Base-by-base conservation (phyloP, 495 filamentous ascomycete genomes). In the Acidomyces sp. region DNA sequence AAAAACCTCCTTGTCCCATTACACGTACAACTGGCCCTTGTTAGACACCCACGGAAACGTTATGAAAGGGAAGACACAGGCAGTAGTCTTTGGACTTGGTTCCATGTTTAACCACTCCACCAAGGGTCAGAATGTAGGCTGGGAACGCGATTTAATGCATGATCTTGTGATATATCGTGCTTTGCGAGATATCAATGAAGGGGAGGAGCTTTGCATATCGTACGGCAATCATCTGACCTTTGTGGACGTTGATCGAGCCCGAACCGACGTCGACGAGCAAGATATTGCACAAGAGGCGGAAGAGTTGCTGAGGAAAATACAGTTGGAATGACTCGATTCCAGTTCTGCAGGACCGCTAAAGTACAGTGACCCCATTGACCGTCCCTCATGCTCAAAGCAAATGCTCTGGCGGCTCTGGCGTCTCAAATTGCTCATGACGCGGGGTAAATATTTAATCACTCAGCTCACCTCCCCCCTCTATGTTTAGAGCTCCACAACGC, bases 21-120 rank as follows among this genome's bases (percentile, higher is more conserved):
- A 77, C 47, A 75, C 67, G 23, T 76, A 73, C 51, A 66, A 65
- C 46, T 63, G 64, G 60, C 63, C 64, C 27, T 40, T 34, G 13
- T 49, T 54, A 13, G 30, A 22, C 2, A 34, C 17, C 26, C 26
- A 52, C 13, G 25, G 9, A 12, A 53, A 43, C 42, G 5, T 19
- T 11, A 40, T 35, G 10, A 9, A 48, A 30, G n/a, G n/a, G n/a
- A 34, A 50, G 33, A 49, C 49, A 3, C 69, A 77, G 53, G 74
- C 72, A n/a, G 46, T 75, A 9, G 52, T 72, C 17, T 58, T 75
- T 7, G 70, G 71, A 4, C 55, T 77, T 2, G 74, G 72, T 19
- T 62, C 57, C 24, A 66, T 75, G 62, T 72, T 77, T 56, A 76
- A 77, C 45, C 73, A 76, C 45, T 69, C 67, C 2, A 51, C 45